These are phyloP conservation scores for Naematelia aurantialba DNA, from an alignment of 768 basidiomycete species.

Conservation along the genomic window DNA sequence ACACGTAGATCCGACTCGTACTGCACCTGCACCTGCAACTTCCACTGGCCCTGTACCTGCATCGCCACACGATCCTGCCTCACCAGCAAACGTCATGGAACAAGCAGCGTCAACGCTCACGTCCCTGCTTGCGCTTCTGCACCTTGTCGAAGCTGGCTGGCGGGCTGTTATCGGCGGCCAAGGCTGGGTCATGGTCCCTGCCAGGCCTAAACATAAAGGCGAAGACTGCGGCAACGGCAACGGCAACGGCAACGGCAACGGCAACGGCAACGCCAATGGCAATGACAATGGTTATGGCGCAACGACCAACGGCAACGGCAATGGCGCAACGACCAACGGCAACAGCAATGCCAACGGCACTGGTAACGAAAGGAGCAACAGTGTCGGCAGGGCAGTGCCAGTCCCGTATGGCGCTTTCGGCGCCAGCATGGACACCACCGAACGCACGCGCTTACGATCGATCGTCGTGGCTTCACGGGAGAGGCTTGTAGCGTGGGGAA, in stretches of 20 bases:
- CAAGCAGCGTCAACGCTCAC: too few relatives aligned
- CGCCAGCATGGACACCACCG: neutral
- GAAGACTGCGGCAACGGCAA: too few relatives aligned
- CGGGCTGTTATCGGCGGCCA: conserved; percentile 21
- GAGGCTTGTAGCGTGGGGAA: conserved; percentile 34
- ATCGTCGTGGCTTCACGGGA: conserved; percentile 24
- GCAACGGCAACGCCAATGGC: too few relatives aligned
- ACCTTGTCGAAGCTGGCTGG: conserved; percentile 27
- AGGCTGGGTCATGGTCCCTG: conserved; percentile 15
- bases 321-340: conserved; percentile 5
- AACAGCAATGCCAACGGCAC: conserved; percentile 11
- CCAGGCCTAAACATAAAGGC: too few relatives aligned
- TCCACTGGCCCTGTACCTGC: too few relatives aligned
- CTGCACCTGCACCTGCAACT: too few relatives aligned
- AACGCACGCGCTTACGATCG: conserved; percentile 28
- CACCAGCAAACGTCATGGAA: too few relatives aligned
- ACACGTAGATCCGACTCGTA: too few relatives aligned
- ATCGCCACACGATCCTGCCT: too few relatives aligned
- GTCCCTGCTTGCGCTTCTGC: conserved; percentile 15
- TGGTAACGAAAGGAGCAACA: conserved; percentile 19
- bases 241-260: too few relatives aligned
- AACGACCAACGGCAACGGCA: too few relatives aligned
- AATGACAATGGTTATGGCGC: too few relatives aligned
- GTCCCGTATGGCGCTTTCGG: neutral
- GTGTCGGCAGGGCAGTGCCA: neutral